Evolutionary conservation across 495 filamentous ascomycete species (phyloP), one percentile per base, ranked within the genome.

Genomic region (Podospora bellae-mahoneyi): DNA sequence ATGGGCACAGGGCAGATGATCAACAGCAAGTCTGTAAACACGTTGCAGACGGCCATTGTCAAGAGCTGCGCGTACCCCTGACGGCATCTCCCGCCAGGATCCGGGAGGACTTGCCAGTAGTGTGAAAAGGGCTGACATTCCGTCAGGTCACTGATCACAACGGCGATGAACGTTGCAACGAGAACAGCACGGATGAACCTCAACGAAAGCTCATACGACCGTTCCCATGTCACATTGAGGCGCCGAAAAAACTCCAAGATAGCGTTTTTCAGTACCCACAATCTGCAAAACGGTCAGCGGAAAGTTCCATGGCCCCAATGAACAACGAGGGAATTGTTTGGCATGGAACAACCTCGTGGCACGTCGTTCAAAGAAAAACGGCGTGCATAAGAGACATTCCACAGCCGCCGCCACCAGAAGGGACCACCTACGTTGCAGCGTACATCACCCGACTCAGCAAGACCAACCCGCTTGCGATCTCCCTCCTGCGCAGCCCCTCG

Each of bases 41-140:
- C 87, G 73, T 97, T 94, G 74, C 90, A 90, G 20, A 86, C 84
- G 3, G 91, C 94, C 91, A 96, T 95, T 10, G 91, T 93, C 67
- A 96, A 80, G 28, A 98, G 86, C 70, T 97, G 92, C 39, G 86
- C 89, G 73, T 91, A 94, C 28, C 91, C 93, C 74, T 89, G 86
- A 30, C 95, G 88, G 79, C 95, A 99, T 69, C 85, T 83, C 15
- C 91, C 87, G 27, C 92, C 93, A 20, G 95, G 94, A 74, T 97
- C 92, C 7, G 95, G 95, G 23, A 88, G 78, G 6, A 97, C 92
- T 77, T 97, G 93, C 93, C 92, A 97, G 81, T 96, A 94, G 75
- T 93, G 87, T 64, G 76, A 60, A 71, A 96, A 91, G 19, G 95
- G 94, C 39, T 88, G 89, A 76, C 95, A 99, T 80, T 97, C 94